Evolutionary conservation across 352 stramenopile genomes (phyloP), one percentile per base, ranked within the genome.

Genomic region (Discostella stelligera): DNA sequence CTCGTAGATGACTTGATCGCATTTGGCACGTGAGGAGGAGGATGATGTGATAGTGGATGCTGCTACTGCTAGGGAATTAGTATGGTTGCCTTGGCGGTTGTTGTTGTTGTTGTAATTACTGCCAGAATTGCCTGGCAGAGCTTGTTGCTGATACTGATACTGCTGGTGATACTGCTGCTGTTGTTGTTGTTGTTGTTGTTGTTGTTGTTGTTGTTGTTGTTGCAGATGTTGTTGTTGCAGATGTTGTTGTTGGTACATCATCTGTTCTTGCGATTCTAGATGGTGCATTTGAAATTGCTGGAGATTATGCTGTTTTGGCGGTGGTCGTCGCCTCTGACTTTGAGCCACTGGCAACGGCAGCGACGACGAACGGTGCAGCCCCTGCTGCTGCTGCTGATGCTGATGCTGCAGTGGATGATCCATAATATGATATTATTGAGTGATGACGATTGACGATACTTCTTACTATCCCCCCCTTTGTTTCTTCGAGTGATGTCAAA

Each of bases 1-100:
- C 75, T 94, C 89, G 66, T 87, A 93, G 7, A 94, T 81, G 0
- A 94, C 87, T 80, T 93, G 83, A 80, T 92, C 87, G 48, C 89
- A 93, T 81, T 92, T 90, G 4, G 77, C 67, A 27, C 85, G 55
- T 9, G 88, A 60, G 20, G 50, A 55, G 0, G 9, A 25, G 5
- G 20, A 25, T 20, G 21, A 16, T 7, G 52, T 2, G n/a, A 21
- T 11, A 6, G 50, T 11, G 18, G 50, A 58, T 30, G 50, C 14
- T 2, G 50, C 7, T 16, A 2, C 16, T 30, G 18, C 16, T 30
- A 16, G 9, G 50, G 83, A 46, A 21, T 27, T 25, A n/a, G 1
- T 59, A 39, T 25, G 16, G 21, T 23, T 66, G 55, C 5, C 3
- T 21, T 14, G 20, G 32, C 27, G 18, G n/a, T 20, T 59, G 46